Evolutionary conservation across 2,329 filamentous ascomycete genomes (phyloP).

Genomic region (Chaetomiaceae sp.): DNA sequence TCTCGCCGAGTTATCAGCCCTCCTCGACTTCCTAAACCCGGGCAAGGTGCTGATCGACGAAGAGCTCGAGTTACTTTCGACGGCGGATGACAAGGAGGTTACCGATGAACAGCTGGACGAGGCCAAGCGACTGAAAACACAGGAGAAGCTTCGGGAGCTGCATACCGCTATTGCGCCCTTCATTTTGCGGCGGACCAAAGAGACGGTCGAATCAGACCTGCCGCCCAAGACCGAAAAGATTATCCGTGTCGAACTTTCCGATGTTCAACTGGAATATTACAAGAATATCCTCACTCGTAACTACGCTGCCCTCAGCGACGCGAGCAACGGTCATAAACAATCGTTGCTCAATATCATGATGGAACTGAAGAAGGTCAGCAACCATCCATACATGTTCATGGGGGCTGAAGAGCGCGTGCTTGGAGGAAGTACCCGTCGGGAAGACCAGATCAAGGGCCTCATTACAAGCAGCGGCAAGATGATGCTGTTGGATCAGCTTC

Average conservation of each 20-base stretch:
- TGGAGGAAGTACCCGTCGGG: constrained; percentile 71
- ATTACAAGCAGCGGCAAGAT: constrained; percentile 99
- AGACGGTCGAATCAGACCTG: constrained; percentile 93
- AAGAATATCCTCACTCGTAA: constrained; percentile 98
- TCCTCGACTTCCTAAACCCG: constrained; percentile 97
- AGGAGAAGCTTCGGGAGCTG: constrained; percentile 79
- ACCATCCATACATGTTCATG: constrained; percentile 97
- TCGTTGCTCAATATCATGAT: constrained; percentile 98
- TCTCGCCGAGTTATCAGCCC: constrained; percentile 80
- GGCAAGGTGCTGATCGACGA: constrained; percentile 87
- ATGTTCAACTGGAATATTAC: constrained; percentile 96
- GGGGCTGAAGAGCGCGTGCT: constrained; percentile 88
- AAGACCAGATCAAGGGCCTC: constrained; percentile 86
- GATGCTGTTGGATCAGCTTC: constrained; percentile 96
- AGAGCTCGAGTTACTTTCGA: constrained; percentile 73
- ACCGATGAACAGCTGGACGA: constrained; percentile 32
- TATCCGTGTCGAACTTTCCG: constrained; percentile 92
- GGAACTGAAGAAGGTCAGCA: constrained; percentile 98
- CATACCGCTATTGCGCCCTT: constrained; percentile 86
- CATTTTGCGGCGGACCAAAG: constrained; percentile 92
- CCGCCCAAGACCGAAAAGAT: constrained; percentile 99
- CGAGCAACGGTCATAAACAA: constrained; percentile 85
- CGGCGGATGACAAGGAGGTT: constrained; percentile 33
- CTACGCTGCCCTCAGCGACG: constrained; percentile 89
- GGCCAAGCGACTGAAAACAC: constrained; percentile 65